A percentile compares a stretch with the other conserved stretches of the same genome.
phyloP scores from a whole-genome alignment of 805 yeast species.

The Ogataea haglerorum region DNA sequence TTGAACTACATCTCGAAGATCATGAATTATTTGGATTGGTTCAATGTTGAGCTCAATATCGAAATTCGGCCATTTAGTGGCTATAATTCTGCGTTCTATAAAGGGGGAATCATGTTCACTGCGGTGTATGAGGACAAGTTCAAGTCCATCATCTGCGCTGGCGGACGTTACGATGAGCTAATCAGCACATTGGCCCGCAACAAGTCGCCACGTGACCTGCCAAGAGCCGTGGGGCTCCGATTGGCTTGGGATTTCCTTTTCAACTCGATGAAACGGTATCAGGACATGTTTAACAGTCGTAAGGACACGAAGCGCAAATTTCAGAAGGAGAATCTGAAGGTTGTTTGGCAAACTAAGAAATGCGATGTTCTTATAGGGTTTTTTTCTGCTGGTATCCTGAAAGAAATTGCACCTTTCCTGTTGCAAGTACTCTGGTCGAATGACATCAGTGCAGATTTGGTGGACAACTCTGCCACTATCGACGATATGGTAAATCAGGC shows the following conservation, averaged over 20 bases:
- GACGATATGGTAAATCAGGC: conserved; percentile 72
- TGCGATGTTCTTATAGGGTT: conserved; percentile 83
- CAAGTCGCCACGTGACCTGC: conserved; percentile 31
- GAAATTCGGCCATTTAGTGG: conserved; percentile 79
- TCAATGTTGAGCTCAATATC: conserved; percentile 51
- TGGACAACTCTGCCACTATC: conserved; percentile 39
- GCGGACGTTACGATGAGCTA: conserved; percentile 87
- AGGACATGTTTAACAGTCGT: conserved; percentile 33
- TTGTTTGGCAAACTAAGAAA: conserved; percentile 51
- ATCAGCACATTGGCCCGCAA: conserved; percentile 61
- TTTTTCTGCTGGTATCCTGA: conserved; percentile 52
- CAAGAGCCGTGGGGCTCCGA: conserved; percentile 82
- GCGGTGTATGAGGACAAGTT: conserved; percentile 63
- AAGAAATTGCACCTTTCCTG: conserved; percentile 60
- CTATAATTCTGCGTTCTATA: conserved; percentile 75
- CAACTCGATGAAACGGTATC: conserved; percentile 46
- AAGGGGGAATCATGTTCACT: conserved; percentile 84
- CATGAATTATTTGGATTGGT: conserved; percentile 45
- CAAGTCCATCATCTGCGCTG: conserved; percentile 68
- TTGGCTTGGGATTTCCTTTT: conserved; percentile 69
- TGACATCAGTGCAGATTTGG: conserved; percentile 76
- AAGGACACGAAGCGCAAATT: conserved; percentile 32
- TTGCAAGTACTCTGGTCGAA: conserved; percentile 66
- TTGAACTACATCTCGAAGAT: conserved; percentile 61
- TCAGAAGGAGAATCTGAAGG: conserved; percentile 27